Evolutionary conservation across 768 basidiomycete genomes (phyloP).

Genomic region (Saitozyma sp.): DNA sequence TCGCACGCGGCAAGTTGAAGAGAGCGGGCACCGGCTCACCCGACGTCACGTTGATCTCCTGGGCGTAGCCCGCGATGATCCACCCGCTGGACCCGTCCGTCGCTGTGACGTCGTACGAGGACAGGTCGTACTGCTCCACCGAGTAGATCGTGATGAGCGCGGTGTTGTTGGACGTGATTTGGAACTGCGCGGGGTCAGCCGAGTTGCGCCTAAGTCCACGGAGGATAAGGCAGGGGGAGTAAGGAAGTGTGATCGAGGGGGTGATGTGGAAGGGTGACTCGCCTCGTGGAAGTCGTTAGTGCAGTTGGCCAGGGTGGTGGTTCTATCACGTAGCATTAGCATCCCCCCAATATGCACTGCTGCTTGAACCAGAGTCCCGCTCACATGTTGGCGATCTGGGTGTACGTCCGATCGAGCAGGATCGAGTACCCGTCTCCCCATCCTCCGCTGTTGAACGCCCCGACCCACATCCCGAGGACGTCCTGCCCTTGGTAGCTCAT

Average conservation of each 20-base stretch:
- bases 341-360: background rate
- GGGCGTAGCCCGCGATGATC: conserved; percentile 24
- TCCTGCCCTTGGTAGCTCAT: conserved; percentile 27
- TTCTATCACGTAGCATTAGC: conserved; percentile 2
- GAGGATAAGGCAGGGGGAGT: background rate
- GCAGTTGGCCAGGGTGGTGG: conserved; percentile 4
- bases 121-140: conserved; percentile 24
- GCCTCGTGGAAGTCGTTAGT: conserved; percentile 26
- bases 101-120: conserved; percentile 12
- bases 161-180: conserved; percentile 38
- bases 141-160: conserved; percentile 31
- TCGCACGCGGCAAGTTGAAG: too few relatives aligned
- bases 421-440: conserved; percentile 27
- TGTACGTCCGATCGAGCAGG: conserved; percentile 22
- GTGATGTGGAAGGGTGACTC: background rate
- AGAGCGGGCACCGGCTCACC: background rate
- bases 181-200: conserved; percentile 16
- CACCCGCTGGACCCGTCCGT: conserved; percentile 14
- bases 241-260: background rate
- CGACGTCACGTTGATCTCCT: conserved; percentile 40
- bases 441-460: conserved; percentile 22
- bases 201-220: background rate
- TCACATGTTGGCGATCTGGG: conserved; percentile 18
- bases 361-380: background rate
- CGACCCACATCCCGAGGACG: conserved; percentile 35